Evolutionary conservation across 192 early-diverging fungal genomes (phyloP).

Genomic region (Backusella mclennaniae): DNA sequence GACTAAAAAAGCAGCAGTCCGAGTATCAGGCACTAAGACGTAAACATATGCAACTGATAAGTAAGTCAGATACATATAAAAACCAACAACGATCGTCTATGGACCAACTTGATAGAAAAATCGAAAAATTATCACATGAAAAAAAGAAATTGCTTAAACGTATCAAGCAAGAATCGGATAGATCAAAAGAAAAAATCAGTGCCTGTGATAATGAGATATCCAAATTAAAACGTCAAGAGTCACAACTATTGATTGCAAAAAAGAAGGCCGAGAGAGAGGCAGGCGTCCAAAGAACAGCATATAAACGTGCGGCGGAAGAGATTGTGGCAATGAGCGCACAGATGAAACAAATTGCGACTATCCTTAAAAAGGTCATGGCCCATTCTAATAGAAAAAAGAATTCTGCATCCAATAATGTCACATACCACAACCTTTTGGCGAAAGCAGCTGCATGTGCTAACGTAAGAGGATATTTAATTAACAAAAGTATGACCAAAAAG

Average conservation of each 20-base stretch:
- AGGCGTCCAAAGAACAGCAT: constrained; percentile 2
- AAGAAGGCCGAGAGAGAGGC: constrained; percentile 15
- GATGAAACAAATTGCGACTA: constrained; percentile 10
- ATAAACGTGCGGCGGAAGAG: constrained; percentile 14
- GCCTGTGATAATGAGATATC: constrained; percentile 13
- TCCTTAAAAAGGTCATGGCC: constrained; percentile 1
- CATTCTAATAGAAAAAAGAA: not conserved
- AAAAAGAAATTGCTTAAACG: constrained; percentile 27
- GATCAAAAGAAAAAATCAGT: constrained; percentile 9
- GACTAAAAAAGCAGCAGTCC: constrained; percentile 12
- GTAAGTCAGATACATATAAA: not conserved
- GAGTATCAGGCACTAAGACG: constrained; percentile 17
- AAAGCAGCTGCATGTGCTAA: constrained; percentile 19
- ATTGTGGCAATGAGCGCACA: not conserved
- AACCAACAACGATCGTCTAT: constrained; percentile 13
- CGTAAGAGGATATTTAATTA: constrained; percentile 9
- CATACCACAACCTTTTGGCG: constrained; percentile 12
- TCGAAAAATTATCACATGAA: constrained; percentile 20
- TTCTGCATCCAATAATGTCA: not conserved
- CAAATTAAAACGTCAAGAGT: constrained; percentile 11
- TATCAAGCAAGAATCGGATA: constrained; percentile 28
- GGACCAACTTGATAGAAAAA: constrained; percentile 2
- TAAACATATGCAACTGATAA: constrained; percentile 21
- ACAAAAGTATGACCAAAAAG: constrained; percentile 6
- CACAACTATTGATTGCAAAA: not conserved